Evolutionary conservation across 805 yeast species (phyloP), one percentile per base, ranked within the genome.

Genomic region (Ogataea philodendri): DNA sequence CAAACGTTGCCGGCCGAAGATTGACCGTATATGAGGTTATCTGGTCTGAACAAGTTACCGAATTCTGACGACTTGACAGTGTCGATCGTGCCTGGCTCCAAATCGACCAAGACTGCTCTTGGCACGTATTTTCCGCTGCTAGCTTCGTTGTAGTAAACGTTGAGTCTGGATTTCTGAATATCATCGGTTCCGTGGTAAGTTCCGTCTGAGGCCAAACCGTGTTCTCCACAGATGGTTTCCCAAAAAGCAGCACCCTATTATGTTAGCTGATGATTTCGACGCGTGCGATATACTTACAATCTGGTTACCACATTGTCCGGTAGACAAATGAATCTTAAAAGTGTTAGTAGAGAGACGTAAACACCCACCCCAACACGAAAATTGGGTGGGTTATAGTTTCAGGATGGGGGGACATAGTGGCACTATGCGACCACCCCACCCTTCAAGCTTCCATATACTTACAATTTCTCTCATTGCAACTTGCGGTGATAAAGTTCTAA

Each of bases 231-330:
- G 53, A 84, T 84, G 29, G 90, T 84, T 67, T 85, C 89, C 95
- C 95, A 85, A 59, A 85, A 85, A 42, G 94, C 94, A 48, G 94
- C 89, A 69, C 95, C 95, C 80, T 75, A 48, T 17, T 4, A 17
- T 23, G 52, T 48, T 48, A 44, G 50, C 37, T 32, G n/a, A 11
- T 19, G 4, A n/a, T n/a, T 16, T 7, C 23, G 19, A 25, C 25
- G 24, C 22, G 29, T 29, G 15, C 10, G 22, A 17, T 16, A 26
- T 42, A 74, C 81, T 55, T 69, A 76, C 86, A 52, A 89, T 87
- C 70, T 89, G 97, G 77, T 89, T 89, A 79, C 97, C 96, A 78
- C 97, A 88, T 72, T 89, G 97, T 66, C 97, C 97, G 40, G 96
- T 83, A 41, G 97, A 89, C 65, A 89, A 76, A 67, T 89, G 97